A percentile compares a stretch with the other conserved stretches of the same genome.
phyloP scores from a whole-genome alignment of 1,139 yeast species.

The Debaryomyces coudertii region DNA sequence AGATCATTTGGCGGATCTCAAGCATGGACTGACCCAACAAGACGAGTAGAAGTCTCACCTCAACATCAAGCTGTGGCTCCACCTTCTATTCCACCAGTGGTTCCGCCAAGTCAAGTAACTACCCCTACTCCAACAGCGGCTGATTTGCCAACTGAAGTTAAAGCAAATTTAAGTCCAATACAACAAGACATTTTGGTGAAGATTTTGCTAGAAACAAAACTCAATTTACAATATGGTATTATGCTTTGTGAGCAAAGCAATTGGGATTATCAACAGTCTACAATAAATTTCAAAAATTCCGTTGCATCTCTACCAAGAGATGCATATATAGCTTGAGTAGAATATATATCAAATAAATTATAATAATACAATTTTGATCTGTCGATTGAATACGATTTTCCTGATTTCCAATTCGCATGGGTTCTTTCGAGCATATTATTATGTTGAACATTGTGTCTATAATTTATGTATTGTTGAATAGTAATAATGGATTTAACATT shows the following conservation, averaged over 20 bases:
- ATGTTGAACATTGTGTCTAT: too few relatives aligned
- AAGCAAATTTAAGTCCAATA: slow-evolving; percentile 49
- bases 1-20: slow-evolving; percentile 62
- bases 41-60: slow-evolving; percentile 9
- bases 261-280: slow-evolving; percentile 78
- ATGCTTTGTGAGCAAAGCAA: slow-evolving; percentile 89
- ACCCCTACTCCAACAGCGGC: slow-evolving; percentile 31
- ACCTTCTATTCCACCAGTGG: slow-evolving; percentile 15
- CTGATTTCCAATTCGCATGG: too few relatives aligned
- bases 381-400: too few relatives aligned
- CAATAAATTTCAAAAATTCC: slow-evolving; percentile 71
- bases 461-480: too few relatives aligned
- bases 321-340: slow-evolving; percentile 28
- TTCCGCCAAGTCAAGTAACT: slow-evolving; percentile 17
- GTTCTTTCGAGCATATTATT: too few relatives aligned
- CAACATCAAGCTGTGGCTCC: slow-evolving; percentile 12
- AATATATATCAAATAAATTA: slow-evolving; percentile 4
- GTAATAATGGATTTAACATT: too few relatives aligned
- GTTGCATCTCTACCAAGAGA: slow-evolving; percentile 48
- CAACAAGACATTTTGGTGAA: slow-evolving; percentile 72
- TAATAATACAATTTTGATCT: neutral
- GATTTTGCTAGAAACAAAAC: slow-evolving; percentile 71
- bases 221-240: slow-evolving; percentile 75
- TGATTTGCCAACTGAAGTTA: slow-evolving; percentile 57
- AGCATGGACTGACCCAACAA: slow-evolving; percentile 52